phyloP scores from a whole-genome alignment of 106 monocot genomes.

The Cymbidium sinense region DNA sequence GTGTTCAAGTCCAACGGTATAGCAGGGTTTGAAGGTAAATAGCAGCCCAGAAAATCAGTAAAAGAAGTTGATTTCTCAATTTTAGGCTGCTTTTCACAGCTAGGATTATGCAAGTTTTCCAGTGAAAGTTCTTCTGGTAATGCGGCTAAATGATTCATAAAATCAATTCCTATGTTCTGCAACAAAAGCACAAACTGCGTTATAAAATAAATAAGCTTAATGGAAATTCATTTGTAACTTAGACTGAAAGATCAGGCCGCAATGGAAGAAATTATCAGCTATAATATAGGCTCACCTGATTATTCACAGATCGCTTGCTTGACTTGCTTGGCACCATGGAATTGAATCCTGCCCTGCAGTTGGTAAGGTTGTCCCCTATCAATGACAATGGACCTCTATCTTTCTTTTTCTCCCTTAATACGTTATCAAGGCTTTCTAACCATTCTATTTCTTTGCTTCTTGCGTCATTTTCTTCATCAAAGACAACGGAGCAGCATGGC shows the following conservation, averaged over 20 bases:
- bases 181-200: background rate
- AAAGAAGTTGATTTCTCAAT: constrained; percentile 7
- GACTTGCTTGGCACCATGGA: constrained; percentile 10
- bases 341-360: constrained; percentile 12
- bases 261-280: background rate
- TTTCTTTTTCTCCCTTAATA: constrained; percentile 20
- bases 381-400: constrained; percentile 1
- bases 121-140: constrained; percentile 14
- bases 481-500: constrained; percentile 7
- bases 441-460: constrained; percentile 35
- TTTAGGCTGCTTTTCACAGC: constrained; percentile 8
- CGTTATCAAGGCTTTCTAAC: constrained; percentile 40
- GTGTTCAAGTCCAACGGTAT: constrained; percentile 4
- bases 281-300: constrained; percentile 23
- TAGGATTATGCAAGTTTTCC: constrained; percentile 1
- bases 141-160: background rate
- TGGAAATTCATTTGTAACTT: background rate
- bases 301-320: background rate
- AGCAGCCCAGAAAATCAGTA: constrained; percentile 23
- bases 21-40: constrained; percentile 11
- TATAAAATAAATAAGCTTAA: background rate
- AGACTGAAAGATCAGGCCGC: background rate
- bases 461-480: constrained; percentile 20
- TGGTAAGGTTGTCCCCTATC: background rate
- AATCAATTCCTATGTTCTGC: background rate